phyloP scores from a whole-genome alignment of 371 early-diverging fungal genomes.

The Zopfochytrium polystomum region DNA sequence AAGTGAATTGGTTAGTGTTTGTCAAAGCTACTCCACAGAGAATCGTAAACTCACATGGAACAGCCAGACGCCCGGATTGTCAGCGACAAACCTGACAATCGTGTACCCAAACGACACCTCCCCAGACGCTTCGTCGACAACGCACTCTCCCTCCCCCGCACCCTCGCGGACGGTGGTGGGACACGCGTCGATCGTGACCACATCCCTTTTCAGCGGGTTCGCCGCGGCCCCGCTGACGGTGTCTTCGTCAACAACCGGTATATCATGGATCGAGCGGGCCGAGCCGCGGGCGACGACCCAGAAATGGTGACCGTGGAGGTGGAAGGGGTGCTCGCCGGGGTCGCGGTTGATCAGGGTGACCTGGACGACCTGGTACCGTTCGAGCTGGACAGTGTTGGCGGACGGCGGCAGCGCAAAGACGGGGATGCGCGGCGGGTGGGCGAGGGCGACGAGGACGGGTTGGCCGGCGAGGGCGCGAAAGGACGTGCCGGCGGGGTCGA shows the following conservation, averaged over 20 bases:
- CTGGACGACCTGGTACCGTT: conserved; percentile 2
- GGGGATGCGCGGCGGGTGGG: not conserved
- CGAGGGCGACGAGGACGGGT: not conserved
- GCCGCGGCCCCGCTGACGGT: not conserved
- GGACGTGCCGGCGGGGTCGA: not conserved
- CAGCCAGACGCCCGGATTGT: too few relatives aligned
- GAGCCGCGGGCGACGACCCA: conserved; percentile 53
- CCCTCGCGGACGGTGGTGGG: too few relatives aligned
- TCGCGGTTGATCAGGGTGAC: conserved; percentile 16
- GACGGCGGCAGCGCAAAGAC: not conserved
- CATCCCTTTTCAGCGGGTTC: conserved; percentile 23
- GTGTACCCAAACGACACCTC: conserved; percentile 16
- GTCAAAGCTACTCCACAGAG: not conserved
- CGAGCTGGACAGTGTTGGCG: conserved; percentile 1
- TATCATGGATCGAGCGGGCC: conserved; percentile 34
- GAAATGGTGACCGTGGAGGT: conserved; percentile 62
- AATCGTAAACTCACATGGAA: conserved; percentile 8
- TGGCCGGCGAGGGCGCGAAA: not conserved
- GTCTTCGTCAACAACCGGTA: too few relatives aligned
- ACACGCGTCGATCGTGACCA: conserved; percentile 17
- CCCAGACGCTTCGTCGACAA: not conserved
- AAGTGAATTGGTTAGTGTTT: too few relatives aligned
- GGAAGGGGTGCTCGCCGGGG: conserved; percentile 39
- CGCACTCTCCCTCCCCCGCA: too few relatives aligned
- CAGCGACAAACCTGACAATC: conserved; percentile 15